These are phyloP conservation scores for Claviceps maximensis DNA, from an alignment of 2,329 filamentous ascomycete species.

Conservation along the genomic window DNA sequence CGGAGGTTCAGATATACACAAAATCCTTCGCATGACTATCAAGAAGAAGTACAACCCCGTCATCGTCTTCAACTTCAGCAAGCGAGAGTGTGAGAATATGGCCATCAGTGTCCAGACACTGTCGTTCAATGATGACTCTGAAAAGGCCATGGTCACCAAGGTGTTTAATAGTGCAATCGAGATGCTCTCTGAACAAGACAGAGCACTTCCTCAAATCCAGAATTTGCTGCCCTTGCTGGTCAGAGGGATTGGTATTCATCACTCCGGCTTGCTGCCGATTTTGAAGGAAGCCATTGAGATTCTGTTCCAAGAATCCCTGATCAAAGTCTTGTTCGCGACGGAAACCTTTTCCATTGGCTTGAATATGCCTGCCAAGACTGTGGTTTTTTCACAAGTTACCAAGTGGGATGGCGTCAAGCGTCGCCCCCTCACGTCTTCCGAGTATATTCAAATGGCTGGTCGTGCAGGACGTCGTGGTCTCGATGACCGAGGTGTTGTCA, in stretches of 20 bases:
- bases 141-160: slow-evolving; percentile 86
- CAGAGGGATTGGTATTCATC: slow-evolving; percentile 91
- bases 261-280: slow-evolving; percentile 88
- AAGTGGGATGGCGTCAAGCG: slow-evolving; percentile 81
- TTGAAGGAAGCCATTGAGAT: slow-evolving; percentile 98
- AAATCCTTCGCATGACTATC: slow-evolving; percentile 99
- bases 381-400: slow-evolving; percentile 93
- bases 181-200: slow-evolving; percentile 83
- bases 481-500: slow-evolving; percentile 94
- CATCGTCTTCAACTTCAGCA: slow-evolving; percentile 99
- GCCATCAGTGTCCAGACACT: slow-evolving; percentile 77
- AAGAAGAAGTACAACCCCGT: slow-evolving; percentile 93
- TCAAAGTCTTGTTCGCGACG: slow-evolving; percentile 95
- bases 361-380: slow-evolving; percentile 98
- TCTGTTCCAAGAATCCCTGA: slow-evolving; percentile 91
- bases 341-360: slow-evolving; percentile 98
- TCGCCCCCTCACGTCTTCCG: slow-evolving; percentile 80
- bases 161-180: slow-evolving; percentile 92
- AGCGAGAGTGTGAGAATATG: slow-evolving; percentile 85
- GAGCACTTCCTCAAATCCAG: slow-evolving; percentile 74
- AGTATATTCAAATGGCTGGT: slow-evolving; percentile 98
- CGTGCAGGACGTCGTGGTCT: slow-evolving; percentile 93
- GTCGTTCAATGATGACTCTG: slow-evolving; percentile 90
- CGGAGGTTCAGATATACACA: slow-evolving; percentile 76
- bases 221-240: slow-evolving; percentile 81